phyloP scores from a whole-genome alignment of 768 basidiomycete species.

The Hydnum rufescens region DNA sequence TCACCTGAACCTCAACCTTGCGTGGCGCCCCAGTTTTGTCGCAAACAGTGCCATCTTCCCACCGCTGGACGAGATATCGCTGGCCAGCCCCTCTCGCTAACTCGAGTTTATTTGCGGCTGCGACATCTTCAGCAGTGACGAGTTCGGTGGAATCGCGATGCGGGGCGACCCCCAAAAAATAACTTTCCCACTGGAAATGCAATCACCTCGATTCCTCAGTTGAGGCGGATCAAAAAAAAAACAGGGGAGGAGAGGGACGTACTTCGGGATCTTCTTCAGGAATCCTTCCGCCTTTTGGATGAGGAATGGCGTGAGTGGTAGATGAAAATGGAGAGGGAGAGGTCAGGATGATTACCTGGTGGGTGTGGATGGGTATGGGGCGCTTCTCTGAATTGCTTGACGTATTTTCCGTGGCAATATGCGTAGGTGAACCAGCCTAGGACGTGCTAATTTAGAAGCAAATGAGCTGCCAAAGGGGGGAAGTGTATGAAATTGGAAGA shows the following conservation, averaged over 20 bases:
- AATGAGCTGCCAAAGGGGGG: background rate
- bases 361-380: slow-evolving; percentile 40
- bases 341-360: slow-evolving; percentile 28
- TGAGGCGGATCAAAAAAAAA: background rate
- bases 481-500: slow-evolving; percentile 13
- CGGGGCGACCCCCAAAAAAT: slow-evolving; percentile 56
- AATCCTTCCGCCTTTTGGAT: slow-evolving; percentile 37
- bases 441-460: slow-evolving; percentile 31
- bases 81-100: slow-evolving; percentile 63
- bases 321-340: background rate
- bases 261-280: slow-evolving; percentile 66
- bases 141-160: slow-evolving; percentile 22
- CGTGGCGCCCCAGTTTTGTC: slow-evolving; percentile 78
- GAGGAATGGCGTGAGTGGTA: background rate
- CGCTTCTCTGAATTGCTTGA: slow-evolving; percentile 88
- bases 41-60: slow-evolving; percentile 81
- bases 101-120: slow-evolving; percentile 50
- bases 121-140: slow-evolving; percentile 42
- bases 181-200: slow-evolving; percentile 42
- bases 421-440: slow-evolving; percentile 97
- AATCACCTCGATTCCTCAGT: background rate
- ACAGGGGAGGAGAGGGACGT: background rate
- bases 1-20: slow-evolving; percentile 87
- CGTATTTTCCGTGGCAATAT: slow-evolving; percentile 86
- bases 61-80: slow-evolving; percentile 54